Base-by-base conservation (phyloP, 1,284 basidiomycete species). In the Butyriboletus pseudospeciosus region DNA sequence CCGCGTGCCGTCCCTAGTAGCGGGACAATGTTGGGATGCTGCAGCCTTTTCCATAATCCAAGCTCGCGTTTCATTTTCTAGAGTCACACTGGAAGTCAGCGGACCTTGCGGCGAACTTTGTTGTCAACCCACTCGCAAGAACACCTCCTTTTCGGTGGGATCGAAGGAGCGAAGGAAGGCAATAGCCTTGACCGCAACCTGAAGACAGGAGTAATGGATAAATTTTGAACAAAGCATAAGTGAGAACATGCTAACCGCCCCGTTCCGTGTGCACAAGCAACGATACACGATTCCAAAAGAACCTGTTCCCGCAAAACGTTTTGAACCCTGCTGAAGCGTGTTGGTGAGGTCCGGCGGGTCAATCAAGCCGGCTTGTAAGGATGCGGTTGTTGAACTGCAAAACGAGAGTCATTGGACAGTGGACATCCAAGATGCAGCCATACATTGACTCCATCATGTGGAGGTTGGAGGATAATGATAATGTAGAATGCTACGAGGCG, bases 181-280 rank as follows among this genome's bases (percentile, higher is more conserved):
- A 34, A 56, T 45, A 5, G 43, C 54, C 54, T 57, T 57, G 30
- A 57, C 55, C 8, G 56, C 56, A 14, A 57, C 45, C 56, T 57
- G 25, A 25, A 38, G 2, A 52, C 7, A 23, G 17, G 25, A 30
- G 10, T 30, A 30, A 10, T 30, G 30, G 30, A 3, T 9, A 20
- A 12, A 25, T 2, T 7, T 9, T 23, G 20, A 38, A 7, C 1
- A 2, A n/a, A 34, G 35, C 5, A 2, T n/a, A 14, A 34, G 13
- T 20, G 23, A 3, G 8, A 35, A 25, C 3, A 34, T 32, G 3
- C 44, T 25, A 10, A 58, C 55, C 55, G 52, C 25, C 3, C 13
- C 44, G 5, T 8, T 17, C 20, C 14, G 25, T 16, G n/a, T 10
- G 20, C 40, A 34, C 3, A 10, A 7, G 34, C 50, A 54, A 17